phyloP scores from a whole-genome alignment of 2,329 filamentous ascomycete species.

The Diaporthe vaccinii region DNA sequence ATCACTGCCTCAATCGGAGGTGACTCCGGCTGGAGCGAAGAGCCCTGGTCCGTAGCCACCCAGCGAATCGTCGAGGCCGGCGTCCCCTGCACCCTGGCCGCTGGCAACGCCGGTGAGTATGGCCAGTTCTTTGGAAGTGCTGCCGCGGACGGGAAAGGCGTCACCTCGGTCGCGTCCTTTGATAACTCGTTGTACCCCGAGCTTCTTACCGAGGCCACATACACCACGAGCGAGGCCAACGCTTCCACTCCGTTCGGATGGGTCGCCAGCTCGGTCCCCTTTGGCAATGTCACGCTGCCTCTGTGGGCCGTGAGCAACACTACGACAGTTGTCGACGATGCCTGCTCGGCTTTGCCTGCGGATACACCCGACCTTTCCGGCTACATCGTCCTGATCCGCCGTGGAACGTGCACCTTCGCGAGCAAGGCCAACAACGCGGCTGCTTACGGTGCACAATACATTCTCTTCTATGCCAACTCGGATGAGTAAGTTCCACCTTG shows the following conservation, averaged over 20 bases:
- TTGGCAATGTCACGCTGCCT: slow-evolving; percentile 41
- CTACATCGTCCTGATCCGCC: slow-evolving; percentile 56
- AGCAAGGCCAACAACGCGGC: slow-evolving; percentile 56
- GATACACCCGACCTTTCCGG: slow-evolving; percentile 56
- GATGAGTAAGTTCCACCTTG: slow-evolving; percentile 2
- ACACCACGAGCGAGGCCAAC: slow-evolving; percentile 33
- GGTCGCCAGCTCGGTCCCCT: slow-evolving; percentile 39
- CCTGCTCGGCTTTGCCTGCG: slow-evolving; percentile 55
- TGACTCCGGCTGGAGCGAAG: slow-evolving; percentile 47
- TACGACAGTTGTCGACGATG: slow-evolving; percentile 48
- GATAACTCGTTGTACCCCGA: slow-evolving; percentile 44
- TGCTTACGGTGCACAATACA: slow-evolving; percentile 53
- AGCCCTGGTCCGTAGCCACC: slow-evolving; percentile 45
- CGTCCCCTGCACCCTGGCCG: slow-evolving; percentile 47
- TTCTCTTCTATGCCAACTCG: slow-evolving; percentile 39
- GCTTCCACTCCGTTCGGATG: slow-evolving; percentile 38
- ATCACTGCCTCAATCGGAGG: slow-evolving; percentile 49
- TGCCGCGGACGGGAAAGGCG: slow-evolving; percentile 46
- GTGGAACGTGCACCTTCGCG: slow-evolving; percentile 46
- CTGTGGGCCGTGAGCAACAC: slow-evolving; percentile 51
- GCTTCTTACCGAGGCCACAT: slow-evolving; percentile 42
- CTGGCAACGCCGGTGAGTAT: slow-evolving; percentile 46
- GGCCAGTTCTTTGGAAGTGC: slow-evolving; percentile 45
- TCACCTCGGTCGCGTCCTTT: slow-evolving; percentile 45
- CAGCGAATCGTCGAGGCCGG: slow-evolving; percentile 49